phyloP scores from a whole-genome alignment of 495 filamentous ascomycete genomes.

The Neurospora sp. region DNA sequence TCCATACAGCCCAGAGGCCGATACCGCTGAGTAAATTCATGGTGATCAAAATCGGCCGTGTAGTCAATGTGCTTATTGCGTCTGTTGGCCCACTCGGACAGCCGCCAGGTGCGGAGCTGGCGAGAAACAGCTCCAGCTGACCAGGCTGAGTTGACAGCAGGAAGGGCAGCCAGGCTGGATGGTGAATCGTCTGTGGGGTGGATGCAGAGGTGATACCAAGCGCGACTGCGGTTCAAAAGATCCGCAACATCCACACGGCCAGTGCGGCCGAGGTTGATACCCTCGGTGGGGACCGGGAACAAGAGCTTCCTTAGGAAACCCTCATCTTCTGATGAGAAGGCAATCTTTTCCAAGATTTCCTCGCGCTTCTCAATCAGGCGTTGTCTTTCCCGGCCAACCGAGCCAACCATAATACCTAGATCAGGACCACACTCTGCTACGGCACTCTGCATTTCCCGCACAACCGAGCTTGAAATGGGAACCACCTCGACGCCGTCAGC shows the following conservation, averaged over 20 bases:
- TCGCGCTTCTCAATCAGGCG: slow-evolving; percentile 72
- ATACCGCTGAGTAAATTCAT: slow-evolving; percentile 83
- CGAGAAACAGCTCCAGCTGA: slow-evolving; percentile 84
- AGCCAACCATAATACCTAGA: slow-evolving; percentile 62
- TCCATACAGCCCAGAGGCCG: slow-evolving; percentile 75
- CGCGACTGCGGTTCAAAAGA: slow-evolving; percentile 66
- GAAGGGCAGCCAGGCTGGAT: slow-evolving; percentile 51
- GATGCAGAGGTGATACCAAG: slow-evolving; percentile 90
- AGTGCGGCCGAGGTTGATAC: slow-evolving; percentile 58
- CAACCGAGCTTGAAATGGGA: slow-evolving; percentile 61
- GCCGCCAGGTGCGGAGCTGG: slow-evolving; percentile 83
- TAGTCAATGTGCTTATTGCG: slow-evolving; percentile 90
- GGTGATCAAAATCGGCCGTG: slow-evolving; percentile 89
- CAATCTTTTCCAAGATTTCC: slow-evolving; percentile 75
- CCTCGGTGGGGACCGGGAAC: slow-evolving; percentile 66
- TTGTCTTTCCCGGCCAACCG: slow-evolving; percentile 60
- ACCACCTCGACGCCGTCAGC: slow-evolving; percentile 74
- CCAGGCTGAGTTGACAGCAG: slow-evolving; percentile 62
- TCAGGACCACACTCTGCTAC: slow-evolving; percentile 71
- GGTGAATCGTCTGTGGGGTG: slow-evolving; percentile 86
- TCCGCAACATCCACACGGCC: slow-evolving; percentile 66
- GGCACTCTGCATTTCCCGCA: slow-evolving; percentile 75
- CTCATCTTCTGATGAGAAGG: slow-evolving; percentile 67
- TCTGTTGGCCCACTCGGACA: slow-evolving; percentile 94
- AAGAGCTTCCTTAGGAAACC: slow-evolving; percentile 77